Conservation (phyloP, 352 stramenopile genomes). For the Halophytophthora polymorphica region DNA sequence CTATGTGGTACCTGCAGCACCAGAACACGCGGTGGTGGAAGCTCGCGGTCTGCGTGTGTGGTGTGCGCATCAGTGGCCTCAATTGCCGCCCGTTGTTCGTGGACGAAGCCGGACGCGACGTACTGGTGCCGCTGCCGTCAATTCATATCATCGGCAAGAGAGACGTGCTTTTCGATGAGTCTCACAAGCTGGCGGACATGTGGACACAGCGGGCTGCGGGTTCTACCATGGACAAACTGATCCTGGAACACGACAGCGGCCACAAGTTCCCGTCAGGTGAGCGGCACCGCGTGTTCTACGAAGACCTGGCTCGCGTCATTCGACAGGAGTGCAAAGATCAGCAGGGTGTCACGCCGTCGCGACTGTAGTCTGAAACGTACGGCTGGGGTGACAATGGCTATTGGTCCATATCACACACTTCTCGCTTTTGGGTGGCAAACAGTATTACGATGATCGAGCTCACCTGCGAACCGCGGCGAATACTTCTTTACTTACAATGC, state of each 20-base stretch:
- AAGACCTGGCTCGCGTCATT: conserved; percentile 12
- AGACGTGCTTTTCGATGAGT: conserved; percentile 28
- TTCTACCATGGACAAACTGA: conserved; percentile 16
- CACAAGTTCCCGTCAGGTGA: conserved; percentile 32
- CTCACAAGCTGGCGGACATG: conserved; percentile 26
- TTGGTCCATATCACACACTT: too few relatives aligned
- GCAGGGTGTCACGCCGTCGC: too few relatives aligned
- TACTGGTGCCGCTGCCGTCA: conserved; percentile 26
- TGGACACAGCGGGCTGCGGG: conserved; percentile 28
- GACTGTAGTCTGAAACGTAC: too few relatives aligned
- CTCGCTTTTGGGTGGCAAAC: too few relatives aligned
- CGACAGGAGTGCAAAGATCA: conserved; percentile 16
- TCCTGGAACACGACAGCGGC: conserved; percentile 37
- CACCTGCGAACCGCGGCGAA: too few relatives aligned
- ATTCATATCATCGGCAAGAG: conserved; percentile 46
- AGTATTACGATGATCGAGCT: too few relatives aligned
- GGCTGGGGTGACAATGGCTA: too few relatives aligned
- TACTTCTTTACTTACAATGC: too few relatives aligned
- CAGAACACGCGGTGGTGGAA: conserved; percentile 34
- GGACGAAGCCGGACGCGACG: conserved; percentile 10
- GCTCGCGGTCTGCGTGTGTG: conserved; percentile 31
- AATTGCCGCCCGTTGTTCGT: conserved; percentile 22
- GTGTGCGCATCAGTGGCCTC: conserved; percentile 16
- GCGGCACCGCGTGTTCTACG: conserved; percentile 17
- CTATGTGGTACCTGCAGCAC: conserved; percentile 23